These are phyloP conservation scores for Echites panduratus DNA, from an alignment of 257 asterid genomes.

Conservation along the genomic window DNA sequence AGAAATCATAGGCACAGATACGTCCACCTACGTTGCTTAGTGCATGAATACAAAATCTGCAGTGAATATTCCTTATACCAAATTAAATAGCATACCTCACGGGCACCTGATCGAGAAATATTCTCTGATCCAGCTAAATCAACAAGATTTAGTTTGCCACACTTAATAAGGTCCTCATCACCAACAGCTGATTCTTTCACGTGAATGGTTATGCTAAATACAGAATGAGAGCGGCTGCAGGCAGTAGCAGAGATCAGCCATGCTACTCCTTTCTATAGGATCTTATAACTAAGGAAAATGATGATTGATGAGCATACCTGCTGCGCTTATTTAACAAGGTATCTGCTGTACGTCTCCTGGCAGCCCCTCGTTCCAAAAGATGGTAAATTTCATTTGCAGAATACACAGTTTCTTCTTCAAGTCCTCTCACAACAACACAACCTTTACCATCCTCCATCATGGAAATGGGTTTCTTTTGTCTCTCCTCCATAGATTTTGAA, in stretches of 20 bases:
- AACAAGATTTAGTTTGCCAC: slow-evolving; percentile 88
- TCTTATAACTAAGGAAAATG: neutral
- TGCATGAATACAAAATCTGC: neutral
- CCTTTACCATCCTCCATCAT: slow-evolving; percentile 88
- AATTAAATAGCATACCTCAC: slow-evolving; percentile 49
- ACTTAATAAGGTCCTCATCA: slow-evolving; percentile 78
- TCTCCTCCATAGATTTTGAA: slow-evolving; percentile 44
- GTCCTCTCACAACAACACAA: slow-evolving; percentile 67
- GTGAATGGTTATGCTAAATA: slow-evolving; percentile 66
- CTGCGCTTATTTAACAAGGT: slow-evolving; percentile 72
- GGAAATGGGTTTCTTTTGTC: slow-evolving; percentile 49
- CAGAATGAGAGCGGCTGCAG: slow-evolving; percentile 85
- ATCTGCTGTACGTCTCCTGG: slow-evolving; percentile 76
- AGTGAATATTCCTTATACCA: neutral
- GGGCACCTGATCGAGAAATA: slow-evolving; percentile 74
- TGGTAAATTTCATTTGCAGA: slow-evolving; percentile 70
- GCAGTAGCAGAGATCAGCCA: neutral
- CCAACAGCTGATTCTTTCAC: slow-evolving; percentile 71
- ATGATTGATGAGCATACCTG: slow-evolving; percentile 36
- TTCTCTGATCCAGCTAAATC: slow-evolving; percentile 92
- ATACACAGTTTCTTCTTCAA: slow-evolving; percentile 82
- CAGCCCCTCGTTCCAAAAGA: slow-evolving; percentile 79
- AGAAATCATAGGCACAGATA: neutral
- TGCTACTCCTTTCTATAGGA: neutral
- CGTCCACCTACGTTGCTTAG: neutral